Percentiles rank a stretch among this genome's conserved stretches.
Evolutionary conservation across 2,329 filamentous ascomycete species (phyloP).

Genomic region (Penicillium fuscoglaucum): DNA sequence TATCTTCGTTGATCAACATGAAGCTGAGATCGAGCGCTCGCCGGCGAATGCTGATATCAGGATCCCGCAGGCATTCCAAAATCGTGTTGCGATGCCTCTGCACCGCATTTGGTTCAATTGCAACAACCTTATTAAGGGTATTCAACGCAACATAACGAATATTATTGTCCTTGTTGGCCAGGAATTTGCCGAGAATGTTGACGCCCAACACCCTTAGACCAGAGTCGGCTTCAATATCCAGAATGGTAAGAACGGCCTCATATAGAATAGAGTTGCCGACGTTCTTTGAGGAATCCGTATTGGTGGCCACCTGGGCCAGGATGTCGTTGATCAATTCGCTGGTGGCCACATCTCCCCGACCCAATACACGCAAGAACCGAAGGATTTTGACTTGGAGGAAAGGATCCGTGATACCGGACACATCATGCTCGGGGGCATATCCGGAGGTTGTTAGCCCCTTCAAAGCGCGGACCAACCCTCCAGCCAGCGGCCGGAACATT

Average conservation of each 20-base stretch:
- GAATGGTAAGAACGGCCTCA: slow-evolving; percentile 92
- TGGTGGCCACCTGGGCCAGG: slow-evolving; percentile 92
- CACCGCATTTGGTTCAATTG: slow-evolving; percentile 95
- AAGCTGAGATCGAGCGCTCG: slow-evolving; percentile 97
- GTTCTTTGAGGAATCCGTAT: slow-evolving; percentile 97
- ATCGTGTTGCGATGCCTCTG: slow-evolving; percentile 98
- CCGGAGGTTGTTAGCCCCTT: slow-evolving; percentile 93
- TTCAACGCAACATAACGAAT: slow-evolving; percentile 98
- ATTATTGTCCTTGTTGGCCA: slow-evolving; percentile 98
- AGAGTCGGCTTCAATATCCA: slow-evolving; percentile 97
- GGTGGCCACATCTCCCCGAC: slow-evolving; percentile 78
- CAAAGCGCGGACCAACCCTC: slow-evolving; percentile 80
- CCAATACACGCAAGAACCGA: slow-evolving; percentile 79
- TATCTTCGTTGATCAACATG: slow-evolving; percentile 94
- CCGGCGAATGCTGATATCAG: slow-evolving; percentile 95
- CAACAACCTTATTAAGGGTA: slow-evolving; percentile 95
- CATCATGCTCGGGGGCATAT: slow-evolving; percentile 96
- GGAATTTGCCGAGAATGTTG: slow-evolving; percentile 96
- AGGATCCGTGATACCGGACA: slow-evolving; percentile 95
- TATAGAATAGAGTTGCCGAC: slow-evolving; percentile 98
- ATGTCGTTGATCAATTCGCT: slow-evolving; percentile 99
- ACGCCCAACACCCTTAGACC: slow-evolving; percentile 91
- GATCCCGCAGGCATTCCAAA: slow-evolving; percentile 89
- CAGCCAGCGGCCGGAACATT: slow-evolving; percentile 84
- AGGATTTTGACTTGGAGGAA: slow-evolving; percentile 98